Evolutionary conservation across 257 asterid genomes (phyloP).

Genomic region (Jacaranda copaia): DNA sequence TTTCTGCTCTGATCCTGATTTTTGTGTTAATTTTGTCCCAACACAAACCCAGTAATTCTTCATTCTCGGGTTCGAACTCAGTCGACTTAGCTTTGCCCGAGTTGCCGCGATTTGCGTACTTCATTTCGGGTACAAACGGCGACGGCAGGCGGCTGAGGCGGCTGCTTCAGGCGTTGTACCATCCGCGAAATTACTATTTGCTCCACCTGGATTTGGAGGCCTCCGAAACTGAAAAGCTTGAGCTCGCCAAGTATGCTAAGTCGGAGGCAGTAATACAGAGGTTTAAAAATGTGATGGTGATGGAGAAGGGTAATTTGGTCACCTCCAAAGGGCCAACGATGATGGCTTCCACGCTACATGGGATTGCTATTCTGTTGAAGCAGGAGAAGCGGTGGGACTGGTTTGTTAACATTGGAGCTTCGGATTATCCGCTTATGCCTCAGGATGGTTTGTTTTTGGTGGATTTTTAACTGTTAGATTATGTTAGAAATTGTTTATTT

Average conservation of each 20-base stretch:
- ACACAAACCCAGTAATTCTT: slow-evolving; percentile 42
- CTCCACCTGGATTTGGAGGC: slow-evolving; percentile 85
- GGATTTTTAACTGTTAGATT: background rate
- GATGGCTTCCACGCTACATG: slow-evolving; percentile 80
- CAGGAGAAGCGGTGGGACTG: slow-evolving; percentile 80
- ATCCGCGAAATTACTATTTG: slow-evolving; percentile 84
- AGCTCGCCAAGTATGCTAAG: slow-evolving; percentile 68
- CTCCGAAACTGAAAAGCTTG: slow-evolving; percentile 72
- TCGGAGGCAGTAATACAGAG: slow-evolving; percentile 57
- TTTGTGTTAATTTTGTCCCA: slow-evolving; percentile 42
- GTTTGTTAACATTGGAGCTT: slow-evolving; percentile 84
- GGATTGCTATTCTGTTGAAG: slow-evolving; percentile 78
- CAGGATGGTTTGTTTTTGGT: slow-evolving; percentile 78
- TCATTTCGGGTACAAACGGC: slow-evolving; percentile 71
- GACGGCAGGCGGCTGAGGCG: slow-evolving; percentile 64
- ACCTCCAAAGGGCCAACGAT: slow-evolving; percentile 81
- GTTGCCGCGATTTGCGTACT: slow-evolving; percentile 81
- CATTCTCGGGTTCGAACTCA: slow-evolving; percentile 39
- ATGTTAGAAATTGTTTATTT: background rate
- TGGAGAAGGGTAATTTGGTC: slow-evolving; percentile 80
- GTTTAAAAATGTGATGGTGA: slow-evolving; percentile 78
- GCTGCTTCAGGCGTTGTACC: slow-evolving; percentile 82
- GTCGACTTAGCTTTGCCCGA: slow-evolving; percentile 42
- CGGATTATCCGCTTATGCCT: slow-evolving; percentile 94
- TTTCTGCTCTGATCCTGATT: slow-evolving; percentile 46